A percentile compares a stretch with the other conserved stretches of the same genome.
Evolutionary conservation across 1,139 yeast genomes (phyloP).

Genomic region (Candida albicans): DNA sequence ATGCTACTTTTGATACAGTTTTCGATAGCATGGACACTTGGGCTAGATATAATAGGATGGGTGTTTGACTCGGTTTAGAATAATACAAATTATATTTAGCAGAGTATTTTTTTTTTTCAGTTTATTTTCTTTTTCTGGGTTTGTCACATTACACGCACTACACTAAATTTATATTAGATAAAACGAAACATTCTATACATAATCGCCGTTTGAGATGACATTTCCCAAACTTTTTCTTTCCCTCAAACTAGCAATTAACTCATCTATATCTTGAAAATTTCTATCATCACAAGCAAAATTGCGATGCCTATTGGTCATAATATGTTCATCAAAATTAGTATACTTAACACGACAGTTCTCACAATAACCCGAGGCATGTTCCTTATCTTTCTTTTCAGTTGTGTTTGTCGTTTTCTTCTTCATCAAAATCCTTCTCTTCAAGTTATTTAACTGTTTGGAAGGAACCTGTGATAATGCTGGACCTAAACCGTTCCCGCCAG

Average conservation of each 20-base stretch:
- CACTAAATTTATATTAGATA: background rate
- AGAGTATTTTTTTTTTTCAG: too few species aligned
- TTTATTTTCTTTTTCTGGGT: too few species aligned
- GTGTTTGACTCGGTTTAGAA: too few species aligned
- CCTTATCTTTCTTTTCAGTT: conserved; percentile 47
- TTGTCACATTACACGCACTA: background rate
- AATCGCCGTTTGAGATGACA: conserved; percentile 48
- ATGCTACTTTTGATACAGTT: conserved; percentile 1
- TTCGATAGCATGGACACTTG: background rate
- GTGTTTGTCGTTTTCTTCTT: conserved; percentile 33
- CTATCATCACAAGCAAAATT: conserved; percentile 72
- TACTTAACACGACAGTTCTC: conserved; percentile 92
- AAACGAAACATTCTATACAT: conserved; percentile 7
- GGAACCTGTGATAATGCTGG: conserved; percentile 67
- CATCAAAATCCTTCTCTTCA: conserved; percentile 53
- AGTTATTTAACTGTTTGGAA: conserved; percentile 61
- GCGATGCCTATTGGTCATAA: conserved; percentile 68
- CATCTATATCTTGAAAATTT: conserved; percentile 79
- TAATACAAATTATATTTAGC: too few species aligned
- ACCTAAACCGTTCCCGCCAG: conserved; percentile 67
- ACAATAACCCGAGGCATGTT: conserved; percentile 69
- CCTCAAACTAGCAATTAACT: conserved; percentile 52
- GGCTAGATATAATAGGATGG: too few species aligned
- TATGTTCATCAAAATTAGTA: conserved; percentile 78
- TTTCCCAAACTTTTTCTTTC: conserved; percentile 44